Percentiles rank a stretch among this genome's conserved stretches.
phyloP scores from a whole-genome alignment of 2,329 filamentous ascomycete species.

The Botrytis cinerea region DNA sequence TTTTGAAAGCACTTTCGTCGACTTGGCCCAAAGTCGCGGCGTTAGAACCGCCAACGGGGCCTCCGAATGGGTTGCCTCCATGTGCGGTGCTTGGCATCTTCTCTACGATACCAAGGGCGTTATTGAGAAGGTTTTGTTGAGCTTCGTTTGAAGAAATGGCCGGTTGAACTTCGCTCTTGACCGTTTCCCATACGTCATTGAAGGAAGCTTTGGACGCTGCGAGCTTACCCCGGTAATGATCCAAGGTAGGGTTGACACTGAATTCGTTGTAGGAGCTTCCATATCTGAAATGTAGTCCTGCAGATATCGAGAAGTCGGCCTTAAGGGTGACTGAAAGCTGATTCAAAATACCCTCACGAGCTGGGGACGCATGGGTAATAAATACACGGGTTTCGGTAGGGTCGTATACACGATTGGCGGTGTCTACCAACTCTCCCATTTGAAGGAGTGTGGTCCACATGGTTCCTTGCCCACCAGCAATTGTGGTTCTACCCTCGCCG shows the following conservation, averaged over 20 bases:
- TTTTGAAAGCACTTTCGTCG: constrained; percentile 99
- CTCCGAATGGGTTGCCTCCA: constrained; percentile 95
- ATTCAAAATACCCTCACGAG: constrained; percentile 93
- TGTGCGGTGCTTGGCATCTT: constrained; percentile 97
- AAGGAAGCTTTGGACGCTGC: constrained; percentile 98
- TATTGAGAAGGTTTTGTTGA: constrained; percentile 87
- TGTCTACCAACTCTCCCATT: constrained; percentile 98
- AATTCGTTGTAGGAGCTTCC: constrained; percentile 99
- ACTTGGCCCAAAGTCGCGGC: constrained; percentile 78
- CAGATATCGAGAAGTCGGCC: constrained; percentile 96
- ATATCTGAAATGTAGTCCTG: constrained; percentile 96
- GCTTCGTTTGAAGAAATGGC: constrained; percentile 92
- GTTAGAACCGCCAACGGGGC: constrained; percentile 69
- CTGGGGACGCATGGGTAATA: constrained; percentile 94
- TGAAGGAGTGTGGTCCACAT: constrained; percentile 99
- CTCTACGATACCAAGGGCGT: constrained; percentile 89
- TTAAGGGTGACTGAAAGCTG: constrained; percentile 97
- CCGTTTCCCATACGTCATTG: constrained; percentile 99
- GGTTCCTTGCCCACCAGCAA: constrained; percentile 95
- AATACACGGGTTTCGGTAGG: constrained; percentile 96
- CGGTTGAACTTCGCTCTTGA: constrained; percentile 92
- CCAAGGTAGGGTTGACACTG: constrained; percentile 95
- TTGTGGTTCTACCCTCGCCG: constrained; percentile 94
- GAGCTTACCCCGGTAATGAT: constrained; percentile 97
- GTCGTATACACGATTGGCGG: constrained; percentile 96